Base-by-base conservation (phyloP, 768 basidiomycete genomes). In the Amanita pseudoporphyria region DNA sequence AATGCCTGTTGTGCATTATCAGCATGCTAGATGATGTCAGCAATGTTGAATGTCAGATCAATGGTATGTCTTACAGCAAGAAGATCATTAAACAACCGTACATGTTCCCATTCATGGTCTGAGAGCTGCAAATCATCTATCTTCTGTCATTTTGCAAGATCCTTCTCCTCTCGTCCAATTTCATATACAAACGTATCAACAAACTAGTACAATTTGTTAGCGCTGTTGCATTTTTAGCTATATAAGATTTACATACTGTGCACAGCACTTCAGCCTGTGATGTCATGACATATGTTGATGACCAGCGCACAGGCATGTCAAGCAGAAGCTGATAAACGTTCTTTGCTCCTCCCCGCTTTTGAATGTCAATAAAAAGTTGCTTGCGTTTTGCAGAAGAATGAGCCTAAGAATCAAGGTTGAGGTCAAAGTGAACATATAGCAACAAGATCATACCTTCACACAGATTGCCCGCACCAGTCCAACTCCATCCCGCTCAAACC, bases 1-100 rank as follows among this genome's bases (percentile, higher is more conserved):
- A 64, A 66, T 13, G 61, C 56, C 41, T 67, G 67, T 51, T 69
- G 66, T 3, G 64, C 58, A n/a, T 46, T 28, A 47, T 67, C 62
- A 3, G 65, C 64, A 52, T 58, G 53, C 66, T 67, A 37, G 1
- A 45, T 37, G 32, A 24, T 10, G 9, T 35, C 26, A 45, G 43
- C 16, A 30, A 33, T 5, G 13, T 45, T 14, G 28, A 45, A 45
- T 33, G 28, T 3, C 22, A n/a, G n/a, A n/a, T n/a, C n/a, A n/a
- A n/a, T n/a, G n/a, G n/a, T 28, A 30, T 45, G 43, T 30, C 43
- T 14, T 39, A 39, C 32, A 56, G 53, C 46, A 24, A 65, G 53
- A 9, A 64, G 18, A 33, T 53, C 50, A 9, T 52, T 45, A 16
- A 62, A 56, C 9, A 47, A 18, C 18, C 55, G 19, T 6, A 65